phyloP scores from a whole-genome alignment of 2,329 filamentous ascomycete species.

The Daldinia sp. region DNA sequence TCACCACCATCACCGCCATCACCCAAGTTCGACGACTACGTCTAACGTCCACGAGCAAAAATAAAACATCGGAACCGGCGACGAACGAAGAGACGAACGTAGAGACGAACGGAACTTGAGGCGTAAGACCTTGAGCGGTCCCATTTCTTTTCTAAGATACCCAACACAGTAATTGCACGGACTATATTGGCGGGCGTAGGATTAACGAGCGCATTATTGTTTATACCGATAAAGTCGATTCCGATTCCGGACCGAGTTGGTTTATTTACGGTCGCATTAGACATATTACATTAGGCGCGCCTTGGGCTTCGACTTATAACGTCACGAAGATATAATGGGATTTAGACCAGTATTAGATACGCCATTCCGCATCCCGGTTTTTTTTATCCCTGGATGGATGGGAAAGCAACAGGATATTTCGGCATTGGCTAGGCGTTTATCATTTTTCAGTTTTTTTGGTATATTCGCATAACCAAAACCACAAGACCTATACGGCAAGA shows the following conservation, averaged over 20 bases:
- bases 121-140: conserved; percentile 17
- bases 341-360: conserved; percentile 32
- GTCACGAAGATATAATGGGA: conserved; percentile 15
- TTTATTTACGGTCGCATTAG: conserved; percentile 27
- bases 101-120: neutral
- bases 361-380: conserved; percentile 1
- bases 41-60: conserved; percentile 38
- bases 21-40: conserved; percentile 34
- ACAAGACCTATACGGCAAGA: neutral
- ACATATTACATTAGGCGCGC: conserved; percentile 23
- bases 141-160: conserved; percentile 40
- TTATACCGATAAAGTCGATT: conserved; percentile 1
- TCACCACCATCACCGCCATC: conserved; percentile 34
- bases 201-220: neutral
- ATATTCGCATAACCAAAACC: neutral
- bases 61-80: conserved; percentile 36
- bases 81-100: neutral
- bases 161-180: conserved; percentile 39
- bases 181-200: conserved; percentile 21
- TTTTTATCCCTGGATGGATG: neutral
- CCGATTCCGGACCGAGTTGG: conserved; percentile 2
- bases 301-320: neutral
- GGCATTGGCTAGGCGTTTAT: conserved; percentile 32
- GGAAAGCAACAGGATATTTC: conserved; percentile 3
- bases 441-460: neutral